Evolutionary conservation across 2,329 filamentous ascomycete species (phyloP).

Genomic region (Harringtonia lauricola): DNA sequence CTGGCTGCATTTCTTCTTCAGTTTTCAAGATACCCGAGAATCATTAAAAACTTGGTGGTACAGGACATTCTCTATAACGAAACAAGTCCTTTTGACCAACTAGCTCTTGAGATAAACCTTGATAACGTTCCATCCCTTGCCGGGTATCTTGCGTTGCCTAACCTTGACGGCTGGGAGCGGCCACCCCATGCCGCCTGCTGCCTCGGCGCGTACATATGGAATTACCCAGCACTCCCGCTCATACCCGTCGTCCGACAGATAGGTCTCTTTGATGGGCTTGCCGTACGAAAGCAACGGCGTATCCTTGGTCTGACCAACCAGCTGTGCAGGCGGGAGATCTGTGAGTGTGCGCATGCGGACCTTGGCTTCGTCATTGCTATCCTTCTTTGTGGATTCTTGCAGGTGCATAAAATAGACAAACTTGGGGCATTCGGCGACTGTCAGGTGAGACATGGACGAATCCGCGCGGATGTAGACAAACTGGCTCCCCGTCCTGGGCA

Average conservation of each 20-base stretch:
- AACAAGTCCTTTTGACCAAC: too few species aligned
- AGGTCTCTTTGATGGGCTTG: constrained; percentile 81
- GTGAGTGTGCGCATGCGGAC: constrained; percentile 85
- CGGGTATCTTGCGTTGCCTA: constrained; percentile 61
- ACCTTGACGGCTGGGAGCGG: constrained; percentile 78
- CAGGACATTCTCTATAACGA: too few species aligned
- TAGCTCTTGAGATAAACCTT: too few species aligned
- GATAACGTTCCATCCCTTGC: constrained; percentile 60
- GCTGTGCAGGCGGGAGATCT: constrained; percentile 61
- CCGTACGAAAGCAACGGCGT: constrained; percentile 77
- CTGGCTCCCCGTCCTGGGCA: constrained; percentile 27
- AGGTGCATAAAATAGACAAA: constrained; percentile 87
- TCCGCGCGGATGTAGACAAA: constrained; percentile 82
- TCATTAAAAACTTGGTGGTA: too few species aligned
- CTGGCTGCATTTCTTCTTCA: too few species aligned
- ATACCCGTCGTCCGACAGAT: constrained; percentile 26
- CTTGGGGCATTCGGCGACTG: constrained; percentile 64
- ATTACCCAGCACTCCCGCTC: constrained; percentile 73
- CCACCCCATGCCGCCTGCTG: constrained; percentile 61
- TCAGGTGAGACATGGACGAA: constrained; percentile 63
- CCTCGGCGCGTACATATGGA: constrained; percentile 62
- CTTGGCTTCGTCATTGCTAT: constrained; percentile 62
- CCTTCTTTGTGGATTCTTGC: constrained; percentile 53
- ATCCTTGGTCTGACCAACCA: constrained; percentile 69
- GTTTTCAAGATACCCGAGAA: too few species aligned